Conservation (phyloP, 1,284 basidiomycete species). For the Limonomyces culmigenus region DNA sequence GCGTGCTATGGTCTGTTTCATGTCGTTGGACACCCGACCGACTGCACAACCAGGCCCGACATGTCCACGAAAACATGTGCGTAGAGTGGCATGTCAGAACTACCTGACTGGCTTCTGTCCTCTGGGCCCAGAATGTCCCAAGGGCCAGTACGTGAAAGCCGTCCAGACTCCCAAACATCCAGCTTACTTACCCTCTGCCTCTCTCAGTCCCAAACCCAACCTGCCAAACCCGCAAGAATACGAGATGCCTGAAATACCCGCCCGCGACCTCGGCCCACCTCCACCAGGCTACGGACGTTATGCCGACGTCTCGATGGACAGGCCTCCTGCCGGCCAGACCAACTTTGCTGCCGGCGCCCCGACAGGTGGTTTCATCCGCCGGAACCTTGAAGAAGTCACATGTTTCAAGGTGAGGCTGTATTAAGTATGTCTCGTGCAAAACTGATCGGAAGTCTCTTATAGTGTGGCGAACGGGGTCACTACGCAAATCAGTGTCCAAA, state of each 20-base stretch:
- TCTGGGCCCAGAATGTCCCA: slow-evolving; percentile 77
- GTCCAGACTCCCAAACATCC: slow-evolving; percentile 1
- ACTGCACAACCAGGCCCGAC: slow-evolving; percentile 72
- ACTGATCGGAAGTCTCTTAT: too few relatives aligned
- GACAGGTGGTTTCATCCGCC: slow-evolving; percentile 28
- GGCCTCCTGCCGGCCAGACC: too few relatives aligned
- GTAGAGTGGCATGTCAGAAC: slow-evolving; percentile 78
- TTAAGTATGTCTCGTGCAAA: too few relatives aligned
- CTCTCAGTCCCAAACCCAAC: slow-evolving; percentile 52
- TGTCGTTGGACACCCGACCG: too few relatives aligned
- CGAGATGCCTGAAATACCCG: slow-evolving; percentile 60
- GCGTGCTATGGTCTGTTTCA: slow-evolving; percentile 12
- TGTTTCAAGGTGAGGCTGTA: slow-evolving; percentile 85
- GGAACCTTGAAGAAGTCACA: slow-evolving; percentile 74
- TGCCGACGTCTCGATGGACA: slow-evolving; percentile 57
- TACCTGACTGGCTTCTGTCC: slow-evolving; percentile 95
- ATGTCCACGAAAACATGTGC: slow-evolving; percentile 88
- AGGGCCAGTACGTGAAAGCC: slow-evolving; percentile 66
- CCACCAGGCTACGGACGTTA: slow-evolving; percentile 82
- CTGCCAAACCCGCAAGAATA: slow-evolving; percentile 63
- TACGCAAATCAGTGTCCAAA: slow-evolving; percentile 91
- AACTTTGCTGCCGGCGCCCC: slow-evolving; percentile 19
- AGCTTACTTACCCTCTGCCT: background rate
- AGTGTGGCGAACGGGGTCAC: slow-evolving; percentile 85
- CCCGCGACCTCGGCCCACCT: slow-evolving; percentile 75